phyloP scores from a whole-genome alignment of 2,329 filamentous ascomycete species.

The Arthrobotrys sinensis region DNA sequence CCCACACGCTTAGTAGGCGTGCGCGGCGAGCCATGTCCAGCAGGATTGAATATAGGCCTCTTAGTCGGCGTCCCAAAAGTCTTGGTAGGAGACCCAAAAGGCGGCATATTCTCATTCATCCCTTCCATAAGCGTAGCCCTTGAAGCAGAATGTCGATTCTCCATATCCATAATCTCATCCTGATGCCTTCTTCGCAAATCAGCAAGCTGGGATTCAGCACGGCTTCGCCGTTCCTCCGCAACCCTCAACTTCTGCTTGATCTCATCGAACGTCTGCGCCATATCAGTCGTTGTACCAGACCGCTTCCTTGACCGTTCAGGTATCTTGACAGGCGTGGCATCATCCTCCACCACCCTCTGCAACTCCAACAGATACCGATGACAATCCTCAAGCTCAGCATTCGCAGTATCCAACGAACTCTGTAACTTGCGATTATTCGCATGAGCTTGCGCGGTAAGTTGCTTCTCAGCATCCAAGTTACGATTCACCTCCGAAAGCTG shows the following conservation, averaged over 20 bases:
- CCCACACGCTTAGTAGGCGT: constrained; percentile 83
- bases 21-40: constrained; percentile 69
- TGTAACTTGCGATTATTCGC: constrained; percentile 87
- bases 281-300: constrained; percentile 78
- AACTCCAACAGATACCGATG: constrained; percentile 84
- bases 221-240: constrained; percentile 83
- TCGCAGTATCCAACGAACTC: constrained; percentile 81
- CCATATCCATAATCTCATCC: constrained; percentile 78
- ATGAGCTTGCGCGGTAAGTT: constrained; percentile 87
- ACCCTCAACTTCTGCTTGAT: constrained; percentile 90
- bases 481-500: constrained; percentile 92
- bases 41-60: constrained; percentile 76
- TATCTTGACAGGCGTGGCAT: constrained; percentile 74
- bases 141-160: constrained; percentile 75
- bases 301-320: constrained; percentile 80
- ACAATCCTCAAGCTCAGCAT: constrained; percentile 84
- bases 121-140: constrained; percentile 86
- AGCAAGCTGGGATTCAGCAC: constrained; percentile 85
- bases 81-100: constrained; percentile 80
- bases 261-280: constrained; percentile 88
- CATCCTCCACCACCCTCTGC: constrained; percentile 84
- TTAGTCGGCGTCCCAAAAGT: constrained; percentile 73
- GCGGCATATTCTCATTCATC: constrained; percentile 85
- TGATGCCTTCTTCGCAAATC: constrained; percentile 82
- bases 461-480: constrained; percentile 89